phyloP scores from a whole-genome alignment of 2,329 filamentous ascomycete genomes.

The Paracoccidioides brasiliensis region DNA sequence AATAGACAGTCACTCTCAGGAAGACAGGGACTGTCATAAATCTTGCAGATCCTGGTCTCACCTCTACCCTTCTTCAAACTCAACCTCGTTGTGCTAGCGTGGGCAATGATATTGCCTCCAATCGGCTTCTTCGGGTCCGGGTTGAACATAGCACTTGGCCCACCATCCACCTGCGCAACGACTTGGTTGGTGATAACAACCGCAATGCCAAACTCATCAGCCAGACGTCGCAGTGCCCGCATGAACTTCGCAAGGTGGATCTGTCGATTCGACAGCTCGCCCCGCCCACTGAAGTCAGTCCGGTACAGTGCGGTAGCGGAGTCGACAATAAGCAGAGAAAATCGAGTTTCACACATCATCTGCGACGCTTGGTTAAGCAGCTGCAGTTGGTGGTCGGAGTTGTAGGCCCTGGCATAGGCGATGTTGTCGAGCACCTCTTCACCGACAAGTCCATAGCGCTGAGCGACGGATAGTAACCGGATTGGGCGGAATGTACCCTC shows the following conservation, averaged over 20 bases:
- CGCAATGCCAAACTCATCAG: constrained; percentile 80
- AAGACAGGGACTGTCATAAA: constrained; percentile 94
- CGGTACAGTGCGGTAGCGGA: constrained; percentile 91
- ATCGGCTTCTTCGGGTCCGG: constrained; percentile 99
- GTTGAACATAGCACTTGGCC: constrained; percentile 96
- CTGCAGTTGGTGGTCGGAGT: constrained; percentile 94
- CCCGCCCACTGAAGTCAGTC: constrained; percentile 93
- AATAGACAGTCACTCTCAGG: constrained; percentile 95
- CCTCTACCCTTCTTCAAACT: constrained; percentile 91
- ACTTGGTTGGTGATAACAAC: constrained; percentile 99
- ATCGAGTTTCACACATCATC: constrained; percentile 99
- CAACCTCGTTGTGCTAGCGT: constrained; percentile 87
- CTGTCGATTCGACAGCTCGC: constrained; percentile 87
- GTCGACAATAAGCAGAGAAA: constrained; percentile 90
- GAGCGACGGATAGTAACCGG: constrained; percentile 77
- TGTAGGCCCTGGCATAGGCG: constrained; percentile 94
- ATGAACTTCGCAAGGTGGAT: constrained; percentile 39
- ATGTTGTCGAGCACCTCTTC: constrained; percentile 98
- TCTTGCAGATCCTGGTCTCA: constrained; percentile 96
- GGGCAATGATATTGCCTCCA: constrained; percentile 96
- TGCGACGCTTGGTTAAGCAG: constrained; percentile 86
- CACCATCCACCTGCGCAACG: constrained; percentile 93
- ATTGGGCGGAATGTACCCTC: constrained; percentile 95
- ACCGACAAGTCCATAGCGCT: constrained; percentile 84
- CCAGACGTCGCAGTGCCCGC: constrained; percentile 37